phyloP scores from a whole-genome alignment of 225 moss, liverwort and hornwort species.

The Takakia lepidozioides region DNA sequence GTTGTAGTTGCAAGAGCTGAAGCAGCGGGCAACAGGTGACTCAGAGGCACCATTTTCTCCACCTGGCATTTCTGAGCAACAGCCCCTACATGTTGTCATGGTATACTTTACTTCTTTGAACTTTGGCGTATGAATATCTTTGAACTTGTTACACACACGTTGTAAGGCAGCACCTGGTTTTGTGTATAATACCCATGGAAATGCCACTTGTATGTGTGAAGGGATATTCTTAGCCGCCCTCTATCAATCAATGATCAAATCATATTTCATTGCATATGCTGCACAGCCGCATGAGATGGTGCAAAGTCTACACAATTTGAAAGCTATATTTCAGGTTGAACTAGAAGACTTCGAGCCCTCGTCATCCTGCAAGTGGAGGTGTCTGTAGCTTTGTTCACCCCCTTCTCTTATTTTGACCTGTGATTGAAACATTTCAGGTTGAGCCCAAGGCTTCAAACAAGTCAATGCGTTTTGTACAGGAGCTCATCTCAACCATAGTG shows the following conservation, averaged over 20 bases:
- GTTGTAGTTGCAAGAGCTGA: constrained; percentile 80
- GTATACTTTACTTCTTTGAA: constrained; percentile 19
- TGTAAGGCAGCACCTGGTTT: background rate
- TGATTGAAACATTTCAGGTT: constrained; percentile 44
- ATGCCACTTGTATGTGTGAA: background rate
- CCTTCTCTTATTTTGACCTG: too few species aligned
- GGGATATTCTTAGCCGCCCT: too few species aligned
- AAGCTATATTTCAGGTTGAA: too few species aligned
- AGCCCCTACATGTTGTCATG: constrained; percentile 97
- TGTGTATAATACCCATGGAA: background rate
- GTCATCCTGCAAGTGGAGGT: too few species aligned
- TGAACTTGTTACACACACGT: background rate
- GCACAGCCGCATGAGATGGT: too few species aligned
- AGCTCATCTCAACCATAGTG: constrained; percentile 88
- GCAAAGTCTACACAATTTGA: too few species aligned
- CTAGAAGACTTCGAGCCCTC: too few species aligned
- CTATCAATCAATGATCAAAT: constrained; percentile 1
- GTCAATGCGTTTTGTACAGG: constrained; percentile 96
- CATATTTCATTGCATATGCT: too few species aligned
- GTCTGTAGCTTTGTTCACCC: too few species aligned
- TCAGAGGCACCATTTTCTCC: constrained; percentile 65
- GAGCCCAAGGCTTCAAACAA: constrained; percentile 90
- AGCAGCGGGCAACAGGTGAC: constrained; percentile 79
- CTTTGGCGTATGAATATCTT: background rate
- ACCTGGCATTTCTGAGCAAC: constrained; percentile 90